phyloP scores from a whole-genome alignment of 148 eudicot species.

The Agrostemma githago region DNA sequence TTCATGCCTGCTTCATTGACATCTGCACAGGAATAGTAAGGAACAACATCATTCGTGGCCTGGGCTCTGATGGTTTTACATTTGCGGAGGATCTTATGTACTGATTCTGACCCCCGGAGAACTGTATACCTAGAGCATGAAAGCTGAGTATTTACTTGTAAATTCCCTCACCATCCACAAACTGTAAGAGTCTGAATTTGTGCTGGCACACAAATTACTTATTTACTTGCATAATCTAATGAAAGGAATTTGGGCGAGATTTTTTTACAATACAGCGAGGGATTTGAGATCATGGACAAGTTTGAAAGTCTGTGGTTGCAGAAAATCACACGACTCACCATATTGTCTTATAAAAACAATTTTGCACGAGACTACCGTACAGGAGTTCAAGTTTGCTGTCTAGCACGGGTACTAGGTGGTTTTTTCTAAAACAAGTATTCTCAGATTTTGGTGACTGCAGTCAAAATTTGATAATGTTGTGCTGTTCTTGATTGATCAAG shows the following conservation, averaged over 20 bases:
- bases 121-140: neutral
- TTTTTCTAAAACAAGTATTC: neutral
- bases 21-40: neutral
- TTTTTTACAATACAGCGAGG: neutral
- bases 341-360: no score
- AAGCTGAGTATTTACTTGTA: neutral
- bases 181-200: neutral
- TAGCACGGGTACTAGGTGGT: neutral
- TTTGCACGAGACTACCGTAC: neutral
- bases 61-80: neutral
- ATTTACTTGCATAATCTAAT: neutral
- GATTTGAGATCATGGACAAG: neutral
- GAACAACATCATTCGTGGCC: neutral
- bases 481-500: neutral
- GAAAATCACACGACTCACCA: neutral
- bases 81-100: conserved; percentile 1
- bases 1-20: neutral
- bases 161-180: neutral
- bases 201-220: neutral
- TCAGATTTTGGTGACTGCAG: neutral
- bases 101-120: neutral
- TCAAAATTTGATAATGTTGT: neutral
- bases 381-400: neutral
- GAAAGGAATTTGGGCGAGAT: neutral
- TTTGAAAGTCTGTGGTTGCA: neutral